Conservation (phyloP, 1,284 basidiomycete genomes). For the Phellinidium pouzarii region DNA sequence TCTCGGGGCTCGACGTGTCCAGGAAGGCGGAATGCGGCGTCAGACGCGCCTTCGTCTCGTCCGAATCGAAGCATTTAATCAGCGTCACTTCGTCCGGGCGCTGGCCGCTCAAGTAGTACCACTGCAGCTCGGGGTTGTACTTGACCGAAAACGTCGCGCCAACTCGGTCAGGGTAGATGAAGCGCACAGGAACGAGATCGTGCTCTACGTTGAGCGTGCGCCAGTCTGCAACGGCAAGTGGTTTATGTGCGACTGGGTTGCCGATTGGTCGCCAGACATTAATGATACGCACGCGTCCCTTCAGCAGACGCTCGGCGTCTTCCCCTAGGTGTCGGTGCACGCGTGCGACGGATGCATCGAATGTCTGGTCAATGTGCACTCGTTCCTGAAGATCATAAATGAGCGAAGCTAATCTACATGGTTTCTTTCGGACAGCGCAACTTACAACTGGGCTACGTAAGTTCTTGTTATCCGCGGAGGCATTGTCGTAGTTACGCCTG, state of each 20-base stretch:
- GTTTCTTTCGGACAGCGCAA: conserved; percentile 8
- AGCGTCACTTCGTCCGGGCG: conserved; percentile 26
- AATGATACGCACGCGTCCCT: conserved; percentile 49
- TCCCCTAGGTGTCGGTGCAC: conserved; percentile 46
- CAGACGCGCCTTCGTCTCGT: conserved; percentile 32
- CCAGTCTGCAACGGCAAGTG: conserved; percentile 43
- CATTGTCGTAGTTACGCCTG: conserved; percentile 6
- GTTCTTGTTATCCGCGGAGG: background rate
- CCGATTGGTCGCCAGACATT: conserved; percentile 50
- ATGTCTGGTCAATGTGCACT: conserved; percentile 57
- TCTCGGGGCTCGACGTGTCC: conserved; percentile 32
- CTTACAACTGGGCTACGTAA: background rate
- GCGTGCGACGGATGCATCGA: conserved; percentile 38
- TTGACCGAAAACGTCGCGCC: conserved; percentile 31
- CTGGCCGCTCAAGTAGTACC: conserved; percentile 29
- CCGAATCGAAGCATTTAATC: conserved; percentile 32
- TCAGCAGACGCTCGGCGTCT: conserved; percentile 39
- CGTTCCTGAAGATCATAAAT: conserved; percentile 21
- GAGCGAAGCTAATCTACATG: conserved; percentile 1
- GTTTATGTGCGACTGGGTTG: conserved; percentile 38
- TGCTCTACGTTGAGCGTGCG: conserved; percentile 30
- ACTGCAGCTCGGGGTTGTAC: conserved; percentile 24
- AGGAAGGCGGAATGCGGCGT: conserved; percentile 43
- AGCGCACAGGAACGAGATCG: conserved; percentile 30
- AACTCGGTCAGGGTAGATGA: conserved; percentile 30